Base-by-base conservation (phyloP, 371 early-diverging fungal species). In the Actinomortierella wolfii region DNA sequence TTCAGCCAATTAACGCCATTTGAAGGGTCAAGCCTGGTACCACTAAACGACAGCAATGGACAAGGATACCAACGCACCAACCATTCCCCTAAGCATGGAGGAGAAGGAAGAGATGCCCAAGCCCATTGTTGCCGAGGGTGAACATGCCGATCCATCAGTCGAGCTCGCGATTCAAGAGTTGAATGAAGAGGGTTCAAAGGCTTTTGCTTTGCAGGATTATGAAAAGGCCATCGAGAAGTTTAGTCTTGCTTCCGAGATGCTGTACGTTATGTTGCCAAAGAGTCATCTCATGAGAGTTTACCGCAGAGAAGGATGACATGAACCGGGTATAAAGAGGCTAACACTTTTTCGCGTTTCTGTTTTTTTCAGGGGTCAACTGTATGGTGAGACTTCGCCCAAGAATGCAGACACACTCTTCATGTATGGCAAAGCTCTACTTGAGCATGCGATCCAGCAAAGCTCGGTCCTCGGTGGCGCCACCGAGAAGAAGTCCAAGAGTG, bases 351-450 rank as follows among this genome's bases (percentile, higher is more conserved):
- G 15, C 15, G 17, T 55, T 44, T 24, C 23, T 54, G 1, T 55
- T n/a, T 46, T 3, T 43, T 21, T 43, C 64, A 92, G 92, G 24
- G 92, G 88, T 47, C 75, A 84, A 51, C 57, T 82, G 6, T 83
- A 88, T 74, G 94, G 94, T 25, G 77, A 79, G 59, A 81, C 86
- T 28, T 83, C 92, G 15, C 81, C 82, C 44, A 80, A 86, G 54
- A 91, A 87, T 68, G 95, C 92, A 1, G 94, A 94, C 62, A 87
- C 85, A 4, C 76, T 90, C 56, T 89, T 90, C 50, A 58, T 85
- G 61, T 95, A 94, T 60, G 95, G 95, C 17, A 81, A 86, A 34
- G 91, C 94, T 8, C 76, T 95, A 24, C 71, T 93, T 25, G 84
- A 91, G 54, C 80, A 83, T 62, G 94, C 92, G 3, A 88, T 93